Conservation (phyloP, 2,329 filamentous ascomycete genomes). For the Fusarium sp. region DNA sequence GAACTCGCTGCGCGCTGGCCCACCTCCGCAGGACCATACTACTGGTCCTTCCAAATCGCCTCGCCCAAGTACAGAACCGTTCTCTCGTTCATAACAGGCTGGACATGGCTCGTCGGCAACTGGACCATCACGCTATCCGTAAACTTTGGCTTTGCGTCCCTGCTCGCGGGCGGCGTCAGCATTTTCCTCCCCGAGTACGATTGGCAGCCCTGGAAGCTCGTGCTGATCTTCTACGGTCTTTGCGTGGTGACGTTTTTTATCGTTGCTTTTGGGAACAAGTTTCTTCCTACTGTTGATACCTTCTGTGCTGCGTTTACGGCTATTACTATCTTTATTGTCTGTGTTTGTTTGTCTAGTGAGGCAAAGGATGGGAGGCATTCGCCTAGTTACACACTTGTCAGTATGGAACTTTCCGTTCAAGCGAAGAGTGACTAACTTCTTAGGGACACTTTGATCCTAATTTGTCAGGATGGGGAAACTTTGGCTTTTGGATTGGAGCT, state of each 20-base stretch:
- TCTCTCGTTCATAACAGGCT: conserved; percentile 78
- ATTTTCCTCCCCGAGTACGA: conserved; percentile 70
- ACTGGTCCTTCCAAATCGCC: conserved; percentile 77
- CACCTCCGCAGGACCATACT: conserved; percentile 72
- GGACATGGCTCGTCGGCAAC: conserved; percentile 79
- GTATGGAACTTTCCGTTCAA: neutral
- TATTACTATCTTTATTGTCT: conserved; percentile 73
- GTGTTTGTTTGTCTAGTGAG: conserved; percentile 65
- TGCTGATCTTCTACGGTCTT: conserved; percentile 77
- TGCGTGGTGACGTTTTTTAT: conserved; percentile 71
- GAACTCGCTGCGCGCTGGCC: conserved; percentile 76
- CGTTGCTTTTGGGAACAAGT: conserved; percentile 69
- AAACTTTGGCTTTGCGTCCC: conserved; percentile 74
- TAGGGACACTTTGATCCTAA: conserved; percentile 75
- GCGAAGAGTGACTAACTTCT: conserved; percentile 29
- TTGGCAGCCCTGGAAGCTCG: conserved; percentile 74
- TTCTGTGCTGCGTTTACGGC: conserved; percentile 78
- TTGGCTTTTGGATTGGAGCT: conserved; percentile 67
- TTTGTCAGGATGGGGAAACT: conserved; percentile 73
- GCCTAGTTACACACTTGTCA: conserved; percentile 49
- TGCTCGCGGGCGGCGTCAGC: conserved; percentile 73
- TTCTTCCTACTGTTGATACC: conserved; percentile 75
- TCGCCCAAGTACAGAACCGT: conserved; percentile 69
- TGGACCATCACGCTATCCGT: conserved; percentile 76
- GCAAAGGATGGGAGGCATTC: conserved; percentile 69